Base-by-base conservation (phyloP, 805 yeast species). In the Hanseniaspora opuntiae region DNA sequence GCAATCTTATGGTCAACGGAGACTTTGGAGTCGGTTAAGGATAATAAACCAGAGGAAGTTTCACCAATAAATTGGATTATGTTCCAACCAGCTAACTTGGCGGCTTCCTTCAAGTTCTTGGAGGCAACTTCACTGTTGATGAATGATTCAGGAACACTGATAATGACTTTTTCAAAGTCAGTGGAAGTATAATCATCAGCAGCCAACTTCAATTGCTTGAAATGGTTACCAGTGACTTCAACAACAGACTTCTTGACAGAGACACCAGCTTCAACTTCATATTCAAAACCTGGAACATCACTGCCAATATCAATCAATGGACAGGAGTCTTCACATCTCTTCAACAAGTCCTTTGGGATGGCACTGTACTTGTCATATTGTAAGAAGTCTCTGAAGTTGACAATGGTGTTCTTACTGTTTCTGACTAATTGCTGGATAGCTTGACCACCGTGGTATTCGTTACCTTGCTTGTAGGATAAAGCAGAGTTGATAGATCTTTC, bases 381-480 rank as follows among this genome's bases (percentile, higher is more conserved):
- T 61, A 93, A 74, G 67, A 78, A 86, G 70, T 93, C 98, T 69
- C 98, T 82, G 79, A 93, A 93, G 74, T 86, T 86, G 61, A 84
- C 75, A 58, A 90, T 78, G 33, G 97, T 90, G 74, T 81, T 86
- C 55, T 71, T 72, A 57, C 97, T 81, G 75, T 88, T 86, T 78
- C 98, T 85, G 58, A 93, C 75, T 63, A 90, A 72, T 73, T 93
- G 97, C 55, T 88, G 89, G 62, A 82, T 72, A 56, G 97, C 98
- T 74, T 93, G 97, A 56, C 87, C 84, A 57, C 98, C 98, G 66
- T 93, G 97, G 72, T 86, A 93, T 73, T 93, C 97, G 67, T 93
- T 97, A 54, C 77, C 83, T 57, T 94, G 96, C 56, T 88, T 88
- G 68, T 89, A 93, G 19, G 97, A 81, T 57, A 93, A 76, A 56